Conservation (phyloP, 768 basidiomycete genomes). For the Mycena amicta region DNA sequence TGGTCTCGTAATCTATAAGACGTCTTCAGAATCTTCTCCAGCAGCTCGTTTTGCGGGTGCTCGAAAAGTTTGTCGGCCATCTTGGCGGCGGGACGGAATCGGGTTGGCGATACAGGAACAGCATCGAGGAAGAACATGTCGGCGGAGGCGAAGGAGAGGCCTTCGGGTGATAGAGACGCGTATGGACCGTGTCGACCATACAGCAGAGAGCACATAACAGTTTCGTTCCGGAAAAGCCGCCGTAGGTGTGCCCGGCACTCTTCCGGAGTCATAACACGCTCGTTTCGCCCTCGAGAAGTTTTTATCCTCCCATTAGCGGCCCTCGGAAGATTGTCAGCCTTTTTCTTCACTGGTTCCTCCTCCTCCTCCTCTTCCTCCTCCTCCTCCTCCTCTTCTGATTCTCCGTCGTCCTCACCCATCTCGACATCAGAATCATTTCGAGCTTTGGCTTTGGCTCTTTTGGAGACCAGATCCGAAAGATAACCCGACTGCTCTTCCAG, state of each 20-base stretch:
- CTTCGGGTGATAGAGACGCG: constrained; percentile 58
- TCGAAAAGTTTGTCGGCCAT: constrained; percentile 94
- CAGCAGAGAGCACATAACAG: constrained; percentile 79
- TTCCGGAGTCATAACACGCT: constrained; percentile 87
- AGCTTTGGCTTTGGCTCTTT: constrained; percentile 23
- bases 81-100: constrained; percentile 91
- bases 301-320: constrained; percentile 81
- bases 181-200: constrained; percentile 93
- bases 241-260: constrained; percentile 95
- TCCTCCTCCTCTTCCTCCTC: constrained; percentile 55
- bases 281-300: constrained; percentile 77
- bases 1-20: constrained; percentile 80
- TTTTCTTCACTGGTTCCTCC: constrained; percentile 32
- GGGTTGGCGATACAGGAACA: constrained; percentile 88
- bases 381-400: constrained; percentile 48
- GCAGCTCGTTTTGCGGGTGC: constrained; percentile 91
- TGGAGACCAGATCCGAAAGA: constrained; percentile 27
- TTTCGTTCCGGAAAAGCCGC: constrained; percentile 82
- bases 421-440: constrained; percentile 51
- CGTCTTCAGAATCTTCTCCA: constrained; percentile 78
- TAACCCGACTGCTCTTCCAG: constrained; percentile 46
- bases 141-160: constrained; percentile 71
- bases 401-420: constrained; percentile 51
- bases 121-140: constrained; percentile 99
- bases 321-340: constrained; percentile 50